These are phyloP conservation scores for Pseudopyricularia javanii DNA, from an alignment of 2,329 filamentous ascomycete genomes.

Conservation along the genomic window DNA sequence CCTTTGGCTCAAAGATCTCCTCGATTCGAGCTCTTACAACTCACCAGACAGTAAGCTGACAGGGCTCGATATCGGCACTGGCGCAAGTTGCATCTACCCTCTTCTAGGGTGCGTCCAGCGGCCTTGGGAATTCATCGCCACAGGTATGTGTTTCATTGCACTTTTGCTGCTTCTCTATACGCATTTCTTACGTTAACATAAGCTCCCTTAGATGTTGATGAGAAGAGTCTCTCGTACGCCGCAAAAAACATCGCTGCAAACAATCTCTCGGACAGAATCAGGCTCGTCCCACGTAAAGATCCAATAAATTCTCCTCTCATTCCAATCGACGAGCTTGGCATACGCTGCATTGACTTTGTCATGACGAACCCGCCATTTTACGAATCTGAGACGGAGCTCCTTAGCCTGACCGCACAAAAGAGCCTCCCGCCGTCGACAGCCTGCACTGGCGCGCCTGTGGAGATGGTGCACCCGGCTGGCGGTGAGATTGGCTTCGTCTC, in stretches of 20 bases:
- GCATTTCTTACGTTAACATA: constrained; percentile 5
- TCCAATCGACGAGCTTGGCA: constrained; percentile 41
- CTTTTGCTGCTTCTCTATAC: background rate
- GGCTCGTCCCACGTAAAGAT: constrained; percentile 40
- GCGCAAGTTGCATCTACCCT: constrained; percentile 84
- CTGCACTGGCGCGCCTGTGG: constrained; percentile 63
- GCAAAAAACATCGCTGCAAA: constrained; percentile 57
- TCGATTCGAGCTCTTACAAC: constrained; percentile 55
- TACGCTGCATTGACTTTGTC: constrained; percentile 57
- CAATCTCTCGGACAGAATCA: constrained; percentile 49
- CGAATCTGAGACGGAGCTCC: constrained; percentile 56
- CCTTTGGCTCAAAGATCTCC: constrained; percentile 70
- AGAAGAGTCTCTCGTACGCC: constrained; percentile 54
- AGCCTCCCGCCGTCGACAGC: constrained; percentile 55
- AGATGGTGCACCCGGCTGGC: constrained; percentile 67
- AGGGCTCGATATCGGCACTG: constrained; percentile 81
- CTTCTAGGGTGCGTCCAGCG: constrained; percentile 63
- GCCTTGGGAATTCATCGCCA: constrained; percentile 63
- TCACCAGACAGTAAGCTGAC: constrained; percentile 34
- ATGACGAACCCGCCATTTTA: constrained; percentile 98
- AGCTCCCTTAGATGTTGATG: constrained; percentile 55
- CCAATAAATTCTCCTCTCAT: constrained; percentile 41
- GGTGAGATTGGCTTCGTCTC: constrained; percentile 86
- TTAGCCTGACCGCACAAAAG: constrained; percentile 53
- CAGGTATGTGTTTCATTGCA: constrained; percentile 21